Conservation (phyloP, 2,329 filamentous ascomycete species). For the Calonectria pauciramosa region DNA sequence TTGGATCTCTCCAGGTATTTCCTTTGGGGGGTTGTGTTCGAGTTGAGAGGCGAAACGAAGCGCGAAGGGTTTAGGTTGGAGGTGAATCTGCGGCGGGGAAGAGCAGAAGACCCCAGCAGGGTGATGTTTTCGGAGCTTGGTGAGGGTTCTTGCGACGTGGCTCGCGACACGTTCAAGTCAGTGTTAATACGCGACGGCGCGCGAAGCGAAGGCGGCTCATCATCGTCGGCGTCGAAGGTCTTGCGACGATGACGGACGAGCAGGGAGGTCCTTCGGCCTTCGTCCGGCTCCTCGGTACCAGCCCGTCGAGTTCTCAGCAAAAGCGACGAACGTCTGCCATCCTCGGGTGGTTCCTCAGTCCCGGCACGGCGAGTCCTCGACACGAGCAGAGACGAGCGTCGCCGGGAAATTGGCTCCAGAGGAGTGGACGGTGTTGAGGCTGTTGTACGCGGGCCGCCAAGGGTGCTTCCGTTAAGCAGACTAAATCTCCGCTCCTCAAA, state of each 20-base stretch:
- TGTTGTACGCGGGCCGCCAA: slow-evolving; percentile 61
- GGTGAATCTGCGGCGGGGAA: slow-evolving; percentile 68
- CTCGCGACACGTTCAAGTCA: slow-evolving; percentile 61
- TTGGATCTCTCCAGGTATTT: slow-evolving; percentile 64
- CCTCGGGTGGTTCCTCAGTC: slow-evolving; percentile 63
- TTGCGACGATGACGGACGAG: slow-evolving; percentile 61
- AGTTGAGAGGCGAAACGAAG: slow-evolving; percentile 55
- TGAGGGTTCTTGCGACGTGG: slow-evolving; percentile 44
- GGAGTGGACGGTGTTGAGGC: slow-evolving; percentile 56
- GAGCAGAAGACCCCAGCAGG: slow-evolving; percentile 37
- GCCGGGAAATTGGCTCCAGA: slow-evolving; percentile 52
- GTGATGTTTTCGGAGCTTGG: slow-evolving; percentile 39
- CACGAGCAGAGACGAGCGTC: slow-evolving; percentile 67
- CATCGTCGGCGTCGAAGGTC: slow-evolving; percentile 62
- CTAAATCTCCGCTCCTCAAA: slow-evolving; percentile 67
- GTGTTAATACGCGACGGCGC: slow-evolving; percentile 71
- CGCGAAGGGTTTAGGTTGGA: slow-evolving; percentile 62
- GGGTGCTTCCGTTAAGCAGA: slow-evolving; percentile 59
- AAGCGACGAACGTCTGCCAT: slow-evolving; percentile 59
- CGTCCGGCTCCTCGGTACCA: slow-evolving; percentile 63
- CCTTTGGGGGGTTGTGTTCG: slow-evolving; percentile 56
- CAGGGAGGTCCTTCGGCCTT: slow-evolving; percentile 59
- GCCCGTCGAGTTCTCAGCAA: slow-evolving; percentile 61
- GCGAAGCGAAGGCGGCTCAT: slow-evolving; percentile 64
- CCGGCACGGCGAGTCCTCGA: slow-evolving; percentile 58